A percentile compares a stretch with the other conserved stretches of the same genome.
These are phyloP conservation scores for Ophiostoma novo-ulmi DNA, from an alignment of 2,329 filamentous ascomycete species.

Conservation along the genomic window DNA sequence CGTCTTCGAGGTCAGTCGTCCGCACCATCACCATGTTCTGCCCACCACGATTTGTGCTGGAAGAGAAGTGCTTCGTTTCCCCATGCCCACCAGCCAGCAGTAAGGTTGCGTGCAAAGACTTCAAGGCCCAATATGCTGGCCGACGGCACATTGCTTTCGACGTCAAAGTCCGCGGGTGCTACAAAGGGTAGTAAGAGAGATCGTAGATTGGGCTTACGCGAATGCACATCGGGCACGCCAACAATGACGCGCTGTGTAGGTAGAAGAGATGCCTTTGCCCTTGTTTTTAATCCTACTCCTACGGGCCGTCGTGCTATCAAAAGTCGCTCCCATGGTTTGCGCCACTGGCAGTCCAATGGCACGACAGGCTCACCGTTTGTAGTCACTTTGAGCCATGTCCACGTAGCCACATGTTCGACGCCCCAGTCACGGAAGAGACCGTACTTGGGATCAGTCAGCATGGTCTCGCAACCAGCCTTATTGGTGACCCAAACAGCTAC, in stretches of 20 bases:
- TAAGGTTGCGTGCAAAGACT: conserved; percentile 69
- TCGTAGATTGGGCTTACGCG: conserved; percentile 69
- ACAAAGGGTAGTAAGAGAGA: conserved; percentile 45
- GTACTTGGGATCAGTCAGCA: conserved; percentile 44
- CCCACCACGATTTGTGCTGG: conserved; percentile 43
- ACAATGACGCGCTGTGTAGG: conserved; percentile 53
- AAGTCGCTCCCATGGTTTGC: conserved; percentile 72
- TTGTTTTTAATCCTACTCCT: conserved; percentile 31
- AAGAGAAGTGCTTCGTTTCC: conserved; percentile 69
- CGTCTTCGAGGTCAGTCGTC: neutral
- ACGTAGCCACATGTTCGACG: conserved; percentile 61
- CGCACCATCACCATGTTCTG: neutral
- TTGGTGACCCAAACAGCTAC: conserved; percentile 77
- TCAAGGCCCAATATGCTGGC: conserved; percentile 51
- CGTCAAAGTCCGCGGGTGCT: neutral
- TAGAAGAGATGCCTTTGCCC: conserved; percentile 28
- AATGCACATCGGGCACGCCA: conserved; percentile 70
- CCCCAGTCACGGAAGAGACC: conserved; percentile 65
- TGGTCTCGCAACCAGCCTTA: conserved; percentile 53
- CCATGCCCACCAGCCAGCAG: conserved; percentile 73
- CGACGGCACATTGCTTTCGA: neutral
- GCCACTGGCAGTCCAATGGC: conserved; percentile 55
- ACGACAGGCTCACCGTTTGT: conserved; percentile 59
- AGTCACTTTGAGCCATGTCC: conserved; percentile 75
- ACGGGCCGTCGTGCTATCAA: conserved; percentile 52